Evolutionary conservation across 140 eudicot genomes (phyloP), one percentile per base, ranked within the genome.

Genomic region (Stevia rebaudiana): DNA sequence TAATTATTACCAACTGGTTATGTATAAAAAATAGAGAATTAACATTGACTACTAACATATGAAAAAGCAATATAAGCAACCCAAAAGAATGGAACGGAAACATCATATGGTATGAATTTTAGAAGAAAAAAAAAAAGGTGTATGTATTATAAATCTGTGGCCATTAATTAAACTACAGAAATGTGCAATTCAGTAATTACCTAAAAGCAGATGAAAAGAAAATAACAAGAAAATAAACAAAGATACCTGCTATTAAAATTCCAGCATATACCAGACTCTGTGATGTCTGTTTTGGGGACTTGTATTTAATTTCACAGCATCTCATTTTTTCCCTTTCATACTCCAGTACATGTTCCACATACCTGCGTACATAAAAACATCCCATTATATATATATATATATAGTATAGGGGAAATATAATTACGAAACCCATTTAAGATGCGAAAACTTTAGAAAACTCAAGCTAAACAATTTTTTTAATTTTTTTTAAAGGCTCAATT

Each of bases 191-290:
- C 60, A 12, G 11, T 44, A 28, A 54, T 86, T 72, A 91, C 77
- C 95, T 90, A n/a, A 74, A 96, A 21, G 98, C 88, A 49, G 95
- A 81, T 17, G 98, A 84, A 68, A 92, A 88, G 94, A 85, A 92
- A 50, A 92, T 92, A 15, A 92, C 98, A 39, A 78, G 65, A 70
- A 92, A 85, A 76, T 92, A 92, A 52, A 92, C 98, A 66, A 92
- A 78, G 65, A 92, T 74, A 37, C 96, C 98, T 10, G 98, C 98
- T 53, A 92, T 48, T 42, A 92, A 89, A 69, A 92, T 92, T 47
- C 95, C 98, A 21, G 88, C 96, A 67, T 92, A 92, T 39, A 92
- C 75, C 72, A 79, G 78, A 33, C 85, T 92, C 51, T 92, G 98
- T 2, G 95, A 94, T 3, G 75, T 2, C 60, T 88, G 95, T 47